Conservation (phyloP, 805 yeast species). For the Phaffomyces thermotolerans region DNA sequence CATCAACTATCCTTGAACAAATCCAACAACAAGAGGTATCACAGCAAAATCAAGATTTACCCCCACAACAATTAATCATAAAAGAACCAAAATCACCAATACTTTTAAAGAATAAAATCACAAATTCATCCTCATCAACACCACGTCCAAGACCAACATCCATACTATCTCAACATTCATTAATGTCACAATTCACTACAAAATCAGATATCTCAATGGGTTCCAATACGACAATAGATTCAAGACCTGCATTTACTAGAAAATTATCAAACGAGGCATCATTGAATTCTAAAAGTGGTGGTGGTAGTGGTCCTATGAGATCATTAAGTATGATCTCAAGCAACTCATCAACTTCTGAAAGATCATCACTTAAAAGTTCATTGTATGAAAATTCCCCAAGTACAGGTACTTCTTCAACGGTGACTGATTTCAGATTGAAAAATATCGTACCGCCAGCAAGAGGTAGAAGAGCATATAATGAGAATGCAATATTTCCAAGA, state of each 20-base stretch:
- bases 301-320: conserved; percentile 20
- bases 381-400: conserved; percentile 25
- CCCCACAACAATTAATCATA: conserved; percentile 16
- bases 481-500: conserved; percentile 18
- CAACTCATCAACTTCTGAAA: conserved; percentile 32
- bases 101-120: conserved; percentile 4
- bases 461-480: conserved; percentile 13
- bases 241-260: conserved; percentile 18
- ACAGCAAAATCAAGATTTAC: background rate
- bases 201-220: conserved; percentile 43
- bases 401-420: background rate
- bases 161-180: conserved; percentile 42
- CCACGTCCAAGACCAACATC: conserved; percentile 39
- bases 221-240: conserved; percentile 10
- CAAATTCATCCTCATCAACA: background rate
- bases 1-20: conserved; percentile 1
- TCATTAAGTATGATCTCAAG: conserved; percentile 31
- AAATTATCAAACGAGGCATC: conserved; percentile 19
- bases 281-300: conserved; percentile 12
- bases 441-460: conserved; percentile 2
- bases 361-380: conserved; percentile 25
- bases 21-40: background rate
- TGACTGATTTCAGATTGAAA: conserved; percentile 1
- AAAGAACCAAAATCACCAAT: conserved; percentile 26
- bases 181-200: conserved; percentile 39